Evolutionary conservation across 257 asterid species (phyloP).

Genomic region (Penstemon barbatus): DNA sequence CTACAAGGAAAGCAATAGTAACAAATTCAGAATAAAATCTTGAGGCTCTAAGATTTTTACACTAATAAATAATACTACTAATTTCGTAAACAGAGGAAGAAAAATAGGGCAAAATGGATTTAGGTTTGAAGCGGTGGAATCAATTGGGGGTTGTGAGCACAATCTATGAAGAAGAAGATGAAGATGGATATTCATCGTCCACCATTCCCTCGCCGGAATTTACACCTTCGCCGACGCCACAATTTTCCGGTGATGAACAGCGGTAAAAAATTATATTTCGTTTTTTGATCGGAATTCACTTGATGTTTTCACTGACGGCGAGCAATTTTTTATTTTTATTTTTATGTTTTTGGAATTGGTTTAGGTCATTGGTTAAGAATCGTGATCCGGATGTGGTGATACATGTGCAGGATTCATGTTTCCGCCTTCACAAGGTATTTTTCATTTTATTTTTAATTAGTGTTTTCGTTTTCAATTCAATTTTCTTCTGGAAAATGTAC

Average conservation of each 20-base stretch:
- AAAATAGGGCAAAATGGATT: slow-evolving; percentile 23
- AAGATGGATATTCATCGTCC: slow-evolving; percentile 51
- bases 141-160: slow-evolving; percentile 68
- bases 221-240: slow-evolving; percentile 44
- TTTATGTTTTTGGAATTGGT: neutral
- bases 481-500: neutral
- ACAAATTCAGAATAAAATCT: slow-evolving; percentile 1
- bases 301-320: neutral
- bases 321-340: neutral
- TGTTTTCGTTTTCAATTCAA: neutral
- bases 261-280: slow-evolving; percentile 28
- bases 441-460: neutral
- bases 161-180: slow-evolving; percentile 71
- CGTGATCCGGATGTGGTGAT: slow-evolving; percentile 67
- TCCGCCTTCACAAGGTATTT: slow-evolving; percentile 66
- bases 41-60: neutral
- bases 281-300: neutral
- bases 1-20: slow-evolving; percentile 24
- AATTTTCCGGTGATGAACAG: slow-evolving; percentile 30
- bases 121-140: slow-evolving; percentile 41
- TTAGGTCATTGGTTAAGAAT: slow-evolving; percentile 44
- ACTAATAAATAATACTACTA: neutral
- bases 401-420: slow-evolving; percentile 49
- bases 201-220: slow-evolving; percentile 38
- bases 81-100: neutral